A percentile compares a stretch with the other conserved stretches of the same genome.
Conservation (phyloP, 345 rosid genomes). For the Eucalyptus erythrocorys region DNA sequence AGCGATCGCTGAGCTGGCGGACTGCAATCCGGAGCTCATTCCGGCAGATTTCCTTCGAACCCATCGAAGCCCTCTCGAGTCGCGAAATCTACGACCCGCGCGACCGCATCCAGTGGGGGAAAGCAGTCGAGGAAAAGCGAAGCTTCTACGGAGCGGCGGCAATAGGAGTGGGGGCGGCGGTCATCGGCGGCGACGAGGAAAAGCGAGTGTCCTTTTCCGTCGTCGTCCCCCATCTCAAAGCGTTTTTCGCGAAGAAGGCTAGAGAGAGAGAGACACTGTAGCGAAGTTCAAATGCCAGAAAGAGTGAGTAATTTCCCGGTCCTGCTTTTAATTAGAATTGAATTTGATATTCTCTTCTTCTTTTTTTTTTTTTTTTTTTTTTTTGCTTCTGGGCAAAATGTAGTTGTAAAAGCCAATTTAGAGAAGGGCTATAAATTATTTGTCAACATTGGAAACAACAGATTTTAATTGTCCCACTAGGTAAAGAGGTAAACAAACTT, state of each 20-base stretch:
- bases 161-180: not conserved
- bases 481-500: too few species aligned
- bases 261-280: not conserved
- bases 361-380: too few species aligned
- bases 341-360: too few species aligned
- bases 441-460: fast-evolving
- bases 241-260: not conserved
- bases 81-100: not conserved
- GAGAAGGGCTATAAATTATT: too few species aligned
- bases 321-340: too few species aligned
- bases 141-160: not conserved
- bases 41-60: conserved; percentile 71
- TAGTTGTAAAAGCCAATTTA: too few species aligned
- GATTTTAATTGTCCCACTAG: fast-evolving
- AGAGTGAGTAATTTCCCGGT: not conserved
- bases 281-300: not conserved
- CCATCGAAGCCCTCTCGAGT: conserved; percentile 22
- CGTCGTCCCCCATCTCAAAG: not conserved
- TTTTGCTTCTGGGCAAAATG: too few species aligned
- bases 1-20: conserved; percentile 73
- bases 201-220: not conserved
- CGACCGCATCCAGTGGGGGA: not conserved
- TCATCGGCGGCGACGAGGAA: not conserved
- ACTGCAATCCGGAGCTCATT: conserved; percentile 66
- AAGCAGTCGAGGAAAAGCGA: not conserved